Conservation (phyloP, 345 rosid species). For the Camelina sativa region DNA sequence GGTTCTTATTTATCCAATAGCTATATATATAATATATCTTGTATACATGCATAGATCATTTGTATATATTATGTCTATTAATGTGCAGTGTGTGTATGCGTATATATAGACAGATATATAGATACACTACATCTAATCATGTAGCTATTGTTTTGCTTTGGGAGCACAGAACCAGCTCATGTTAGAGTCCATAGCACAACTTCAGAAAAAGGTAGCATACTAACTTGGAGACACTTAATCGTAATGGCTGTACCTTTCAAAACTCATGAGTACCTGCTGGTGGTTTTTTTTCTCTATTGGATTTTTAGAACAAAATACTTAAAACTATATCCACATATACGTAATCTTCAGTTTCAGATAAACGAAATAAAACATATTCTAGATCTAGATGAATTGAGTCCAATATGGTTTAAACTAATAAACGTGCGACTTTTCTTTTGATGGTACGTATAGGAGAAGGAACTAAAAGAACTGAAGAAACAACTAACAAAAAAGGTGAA, state of each 20-base stretch:
- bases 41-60: constrained; percentile 16
- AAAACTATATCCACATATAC: too few relatives aligned
- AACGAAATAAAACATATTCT: neutral
- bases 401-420: neutral
- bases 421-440: neutral
- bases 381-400: neutral
- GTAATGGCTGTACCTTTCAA: constrained; percentile 3
- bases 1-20: constrained; percentile 46
- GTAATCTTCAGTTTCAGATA: neutral
- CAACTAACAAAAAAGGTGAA: constrained; percentile 64
- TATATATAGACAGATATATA: neutral
- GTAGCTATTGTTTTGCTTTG: constrained; percentile 30
- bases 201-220: constrained; percentile 68
- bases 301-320: neutral
- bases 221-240: neutral
- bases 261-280: neutral
- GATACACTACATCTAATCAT: constrained; percentile 26
- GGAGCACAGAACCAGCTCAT: constrained; percentile 70
- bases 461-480: constrained; percentile 59
- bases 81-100: neutral
- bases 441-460: constrained; percentile 55
- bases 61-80: neutral
- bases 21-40: neutral
- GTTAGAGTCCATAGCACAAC: constrained; percentile 59
- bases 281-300: neutral